Percentiles rank a stretch among this genome's conserved stretches.
These are phyloP conservation scores for Beta lomatogona DNA, from an alignment of 179 eudicot genomes.

Conservation along the genomic window DNA sequence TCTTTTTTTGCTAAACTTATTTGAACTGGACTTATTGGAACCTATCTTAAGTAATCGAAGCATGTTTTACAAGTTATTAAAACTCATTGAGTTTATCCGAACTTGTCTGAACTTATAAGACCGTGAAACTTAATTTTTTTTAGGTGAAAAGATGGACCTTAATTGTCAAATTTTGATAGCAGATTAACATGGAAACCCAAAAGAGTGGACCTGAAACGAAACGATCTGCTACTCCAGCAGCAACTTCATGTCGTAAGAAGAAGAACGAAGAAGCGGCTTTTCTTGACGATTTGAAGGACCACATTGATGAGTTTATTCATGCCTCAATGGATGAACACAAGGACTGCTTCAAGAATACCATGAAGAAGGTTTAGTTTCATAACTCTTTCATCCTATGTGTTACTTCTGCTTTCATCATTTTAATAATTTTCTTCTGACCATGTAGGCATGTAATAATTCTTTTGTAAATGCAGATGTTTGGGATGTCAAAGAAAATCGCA, in stretches of 20 bases:
- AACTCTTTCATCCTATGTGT: not conserved
- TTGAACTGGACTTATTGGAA: too few species aligned
- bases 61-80: too few species aligned
- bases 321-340: conserved; percentile 50
- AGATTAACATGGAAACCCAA: conserved; percentile 37
- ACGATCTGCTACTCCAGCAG: conserved; percentile 12
- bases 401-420: not conserved
- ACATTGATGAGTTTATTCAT: conserved; percentile 42
- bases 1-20: not conserved
- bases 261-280: conserved; percentile 39
- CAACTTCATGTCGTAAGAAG: conserved; percentile 40
- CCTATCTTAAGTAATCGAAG: too few species aligned
- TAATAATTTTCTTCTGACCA: not conserved
- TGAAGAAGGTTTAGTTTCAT: conserved; percentile 35
- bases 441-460: not conserved
- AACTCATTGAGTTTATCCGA: too few species aligned
- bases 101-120: too few species aligned
- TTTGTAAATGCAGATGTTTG: conserved; percentile 33
- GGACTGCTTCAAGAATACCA: conserved; percentile 42
- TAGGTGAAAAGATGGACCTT: too few species aligned
- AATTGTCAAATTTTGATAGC: not conserved
- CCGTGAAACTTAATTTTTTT: too few species aligned
- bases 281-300: conserved; percentile 43
- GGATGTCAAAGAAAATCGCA: conserved; percentile 32
- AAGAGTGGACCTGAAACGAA: conserved; percentile 26